Evolutionary conservation across 192 early-diverging fungal species (phyloP), one percentile per base, ranked within the genome.

Genomic region (Coemansia sp.): DNA sequence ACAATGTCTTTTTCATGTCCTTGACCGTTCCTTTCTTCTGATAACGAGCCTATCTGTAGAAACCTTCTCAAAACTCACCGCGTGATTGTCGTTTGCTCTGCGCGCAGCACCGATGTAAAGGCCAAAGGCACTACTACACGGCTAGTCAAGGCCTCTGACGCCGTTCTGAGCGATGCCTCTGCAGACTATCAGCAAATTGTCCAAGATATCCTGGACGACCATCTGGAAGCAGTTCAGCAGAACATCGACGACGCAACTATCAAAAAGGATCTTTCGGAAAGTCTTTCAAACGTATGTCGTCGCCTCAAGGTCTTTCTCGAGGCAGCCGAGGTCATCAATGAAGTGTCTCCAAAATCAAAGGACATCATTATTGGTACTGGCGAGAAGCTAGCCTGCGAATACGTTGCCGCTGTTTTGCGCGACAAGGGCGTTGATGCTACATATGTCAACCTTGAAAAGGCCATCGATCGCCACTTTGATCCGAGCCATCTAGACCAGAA

Each of bases 351-450:
- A 65, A 90, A 93, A 70, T 98, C 96, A 40, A 85, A 90, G 63
- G 98, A 99, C 78, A 90, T 95, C 65, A 97, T 99, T 47, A 89
- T 99, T 62, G 91, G 93, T 22, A 88, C 88, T 6, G 98, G 98
- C 65, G 98, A 99, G 82, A 96, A 93, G 70, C 84, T 99, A 10
- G 91, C 96, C 1, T 96, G 96, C 57, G 86, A 90, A 58, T 92
- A 95, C 54, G 93, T 98, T 19, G 86, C 95, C 4, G 90, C 91
- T 5, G 82, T 95, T 15, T 78, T 99, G 66, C 86, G 88, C 46
- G 89, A 91, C 64, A 66, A 74, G 83, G 94, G 94, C 8, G 82
- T 98, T 16, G 84, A 92, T 62, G 87, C 96, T 9, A 84, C 85
- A 62, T 98, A 92, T 82, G 85, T 99, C 48, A 93, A 91, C 72